These are phyloP conservation scores for Strobilomyces dryophilus DNA, from an alignment of 768 basidiomycete species.

Conservation along the genomic window DNA sequence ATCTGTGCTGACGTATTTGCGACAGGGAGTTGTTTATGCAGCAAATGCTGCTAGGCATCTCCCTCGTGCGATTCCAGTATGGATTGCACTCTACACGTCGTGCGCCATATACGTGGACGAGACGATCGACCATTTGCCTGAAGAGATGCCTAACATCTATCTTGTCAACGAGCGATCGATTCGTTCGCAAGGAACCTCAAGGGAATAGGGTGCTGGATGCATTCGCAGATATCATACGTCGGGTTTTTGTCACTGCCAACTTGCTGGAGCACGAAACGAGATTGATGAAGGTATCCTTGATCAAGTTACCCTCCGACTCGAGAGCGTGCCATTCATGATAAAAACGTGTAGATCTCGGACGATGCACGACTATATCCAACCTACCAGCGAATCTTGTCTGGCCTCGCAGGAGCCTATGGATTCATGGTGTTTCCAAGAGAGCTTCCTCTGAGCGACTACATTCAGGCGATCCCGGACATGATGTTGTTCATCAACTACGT, in stretches of 20 bases:
- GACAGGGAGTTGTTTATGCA: slow-evolving; percentile 27
- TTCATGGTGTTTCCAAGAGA: slow-evolving; percentile 34
- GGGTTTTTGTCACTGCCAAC: slow-evolving; percentile 30
- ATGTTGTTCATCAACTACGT: slow-evolving; percentile 29
- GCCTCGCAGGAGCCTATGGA: slow-evolving; percentile 32
- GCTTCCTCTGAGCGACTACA: slow-evolving; percentile 32
- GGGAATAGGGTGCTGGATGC: slow-evolving; percentile 30
- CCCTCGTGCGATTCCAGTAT: slow-evolving; percentile 12
- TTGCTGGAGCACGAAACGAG: slow-evolving; percentile 31
- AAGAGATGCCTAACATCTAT: slow-evolving; percentile 20
- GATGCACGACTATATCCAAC: slow-evolving; percentile 25
- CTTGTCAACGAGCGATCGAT: slow-evolving; percentile 34
- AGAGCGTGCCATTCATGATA: neutral
- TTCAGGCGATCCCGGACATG: slow-evolving; percentile 38
- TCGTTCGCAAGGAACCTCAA: slow-evolving; percentile 28
- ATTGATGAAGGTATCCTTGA: slow-evolving; percentile 23
- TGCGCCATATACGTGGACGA: slow-evolving; percentile 39
- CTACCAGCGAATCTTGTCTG: slow-evolving; percentile 28
- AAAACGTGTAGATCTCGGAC: slow-evolving; percentile 10
- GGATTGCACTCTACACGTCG: slow-evolving; percentile 39
- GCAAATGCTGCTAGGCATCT: slow-evolving; percentile 30
- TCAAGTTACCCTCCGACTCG: too few relatives aligned
- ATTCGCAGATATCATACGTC: slow-evolving; percentile 31
- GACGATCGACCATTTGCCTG: slow-evolving; percentile 19
- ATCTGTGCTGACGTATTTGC: slow-evolving; percentile 29